phyloP scores from a whole-genome alignment of 352 stramenopile genomes.

The Phytophthora aleatoria region DNA sequence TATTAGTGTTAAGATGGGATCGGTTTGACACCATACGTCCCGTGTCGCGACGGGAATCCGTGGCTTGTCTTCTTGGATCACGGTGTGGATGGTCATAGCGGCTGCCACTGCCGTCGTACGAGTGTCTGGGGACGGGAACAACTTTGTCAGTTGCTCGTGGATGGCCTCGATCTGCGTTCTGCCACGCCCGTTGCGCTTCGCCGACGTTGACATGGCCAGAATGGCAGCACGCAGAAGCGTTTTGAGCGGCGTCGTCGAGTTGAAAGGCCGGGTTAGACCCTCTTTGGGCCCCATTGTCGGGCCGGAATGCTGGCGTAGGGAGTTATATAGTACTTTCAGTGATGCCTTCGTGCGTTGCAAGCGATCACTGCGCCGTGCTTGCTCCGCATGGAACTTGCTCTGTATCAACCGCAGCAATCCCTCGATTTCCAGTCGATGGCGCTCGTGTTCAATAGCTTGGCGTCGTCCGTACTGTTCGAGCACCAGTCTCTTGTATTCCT shows the following conservation, averaged over 20 bases:
- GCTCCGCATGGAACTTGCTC: slow-evolving; percentile 62
- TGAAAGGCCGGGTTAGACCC: slow-evolving; percentile 27
- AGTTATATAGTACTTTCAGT: slow-evolving; percentile 67
- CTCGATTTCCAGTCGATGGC: slow-evolving; percentile 70
- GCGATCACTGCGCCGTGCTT: slow-evolving; percentile 53
- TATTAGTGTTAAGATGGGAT: slow-evolving; percentile 29
- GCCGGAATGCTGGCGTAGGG: slow-evolving; percentile 33
- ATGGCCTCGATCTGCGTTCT: slow-evolving; percentile 47
- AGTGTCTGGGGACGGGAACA: slow-evolving; percentile 3
- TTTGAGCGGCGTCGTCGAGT: slow-evolving; percentile 43
- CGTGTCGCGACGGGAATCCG: background rate
- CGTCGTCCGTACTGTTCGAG: slow-evolving; percentile 73
- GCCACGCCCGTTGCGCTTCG: slow-evolving; percentile 45
- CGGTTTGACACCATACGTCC: slow-evolving; percentile 24
- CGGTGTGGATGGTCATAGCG: slow-evolving; percentile 40
- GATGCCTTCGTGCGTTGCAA: slow-evolving; percentile 61
- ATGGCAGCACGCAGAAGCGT: slow-evolving; percentile 63
- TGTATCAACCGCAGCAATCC: slow-evolving; percentile 62
- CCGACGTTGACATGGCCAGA: slow-evolving; percentile 69
- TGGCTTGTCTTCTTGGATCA: slow-evolving; percentile 43
- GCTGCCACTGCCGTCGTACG: slow-evolving; percentile 28
- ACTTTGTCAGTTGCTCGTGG: slow-evolving; percentile 39
- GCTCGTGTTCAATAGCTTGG: slow-evolving; percentile 56
- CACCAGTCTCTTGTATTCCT: slow-evolving; percentile 78
- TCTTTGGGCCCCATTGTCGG: background rate